A percentile compares a stretch with the other conserved stretches of the same genome.
phyloP scores from a whole-genome alignment of 192 early-diverging fungal species.

The Glomus cerebriforme region DNA sequence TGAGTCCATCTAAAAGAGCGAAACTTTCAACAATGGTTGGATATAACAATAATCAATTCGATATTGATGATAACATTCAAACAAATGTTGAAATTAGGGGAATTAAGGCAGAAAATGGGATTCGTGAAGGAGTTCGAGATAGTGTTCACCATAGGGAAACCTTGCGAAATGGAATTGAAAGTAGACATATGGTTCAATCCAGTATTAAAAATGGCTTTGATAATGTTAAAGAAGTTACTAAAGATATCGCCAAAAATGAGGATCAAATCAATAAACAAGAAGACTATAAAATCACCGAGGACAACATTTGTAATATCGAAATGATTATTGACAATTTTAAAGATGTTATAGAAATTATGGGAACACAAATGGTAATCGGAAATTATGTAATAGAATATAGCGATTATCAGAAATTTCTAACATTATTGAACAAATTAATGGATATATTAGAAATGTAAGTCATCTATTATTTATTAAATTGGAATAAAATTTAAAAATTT shows the following conservation, averaged over 20 bases:
- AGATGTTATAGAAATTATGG: neutral
- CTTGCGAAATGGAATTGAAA: neutral
- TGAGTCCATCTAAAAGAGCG: neutral
- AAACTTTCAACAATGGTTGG: neutral
- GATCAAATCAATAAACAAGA: neutral
- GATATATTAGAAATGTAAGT: neutral
- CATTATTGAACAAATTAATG: neutral
- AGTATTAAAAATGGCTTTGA: neutral
- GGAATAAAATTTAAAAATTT: too few species aligned
- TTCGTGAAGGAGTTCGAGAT: neutral
- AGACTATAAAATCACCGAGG: neutral
- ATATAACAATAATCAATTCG: neutral
- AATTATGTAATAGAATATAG: neutral
- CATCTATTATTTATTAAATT: neutral
- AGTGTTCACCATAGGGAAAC: neutral
- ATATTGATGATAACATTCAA: neutral
- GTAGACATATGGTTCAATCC: neutral
- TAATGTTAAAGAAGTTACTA: neutral
- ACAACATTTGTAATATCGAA: neutral
- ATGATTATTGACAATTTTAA: neutral
- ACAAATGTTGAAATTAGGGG: neutral
- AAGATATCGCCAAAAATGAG: too few species aligned
- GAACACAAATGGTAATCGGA: neutral
- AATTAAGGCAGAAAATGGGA: neutral
- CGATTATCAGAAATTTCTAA: neutral